Evolutionary conservation across 257 asterid species (phyloP).

Genomic region (Gentiana dahurica): DNA sequence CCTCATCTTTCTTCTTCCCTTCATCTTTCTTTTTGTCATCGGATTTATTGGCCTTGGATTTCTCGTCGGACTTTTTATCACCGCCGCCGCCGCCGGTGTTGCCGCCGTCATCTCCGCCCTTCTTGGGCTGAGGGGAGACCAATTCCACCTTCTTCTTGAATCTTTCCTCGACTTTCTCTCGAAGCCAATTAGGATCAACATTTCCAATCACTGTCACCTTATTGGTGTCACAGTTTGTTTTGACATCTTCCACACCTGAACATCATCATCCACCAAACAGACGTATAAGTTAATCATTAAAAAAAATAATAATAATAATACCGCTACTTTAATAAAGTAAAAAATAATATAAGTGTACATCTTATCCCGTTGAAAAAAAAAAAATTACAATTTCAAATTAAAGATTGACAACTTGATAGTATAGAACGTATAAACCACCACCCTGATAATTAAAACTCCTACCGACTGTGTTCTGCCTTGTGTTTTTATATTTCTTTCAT

Average conservation of each 20-base stretch:
- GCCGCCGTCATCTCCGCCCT: conserved; percentile 11
- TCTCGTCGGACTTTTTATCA: conserved; percentile 24
- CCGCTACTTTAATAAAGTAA: too few relatives aligned
- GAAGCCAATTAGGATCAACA: conserved; percentile 67
- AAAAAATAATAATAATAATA: too few relatives aligned
- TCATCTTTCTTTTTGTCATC: conserved; percentile 7
- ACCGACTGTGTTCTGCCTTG: too few relatives aligned
- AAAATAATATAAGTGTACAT: too few relatives aligned
- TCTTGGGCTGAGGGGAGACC: conserved; percentile 67
- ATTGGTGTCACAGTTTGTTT: conserved; percentile 46
- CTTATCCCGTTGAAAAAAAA: too few relatives aligned
- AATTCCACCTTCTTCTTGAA: conserved; percentile 88
- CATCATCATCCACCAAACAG: conserved; percentile 8
- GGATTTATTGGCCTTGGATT: conserved; percentile 16
- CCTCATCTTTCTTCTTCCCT: conserved; percentile 13
- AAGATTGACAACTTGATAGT: too few relatives aligned
- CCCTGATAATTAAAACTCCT: too few relatives aligned
- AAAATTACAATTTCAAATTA: too few relatives aligned
- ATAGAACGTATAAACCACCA: too few relatives aligned
- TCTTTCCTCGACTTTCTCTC: conserved; percentile 52
- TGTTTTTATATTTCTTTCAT: too few relatives aligned
- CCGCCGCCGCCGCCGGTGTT: conserved; percentile 2
- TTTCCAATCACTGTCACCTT: conserved; percentile 79
- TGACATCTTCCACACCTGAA: conserved; percentile 77
- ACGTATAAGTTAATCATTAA: too few relatives aligned